Base-by-base conservation (phyloP, 2,329 filamentous ascomycete species). In the Trichoderma sp. region DNA sequence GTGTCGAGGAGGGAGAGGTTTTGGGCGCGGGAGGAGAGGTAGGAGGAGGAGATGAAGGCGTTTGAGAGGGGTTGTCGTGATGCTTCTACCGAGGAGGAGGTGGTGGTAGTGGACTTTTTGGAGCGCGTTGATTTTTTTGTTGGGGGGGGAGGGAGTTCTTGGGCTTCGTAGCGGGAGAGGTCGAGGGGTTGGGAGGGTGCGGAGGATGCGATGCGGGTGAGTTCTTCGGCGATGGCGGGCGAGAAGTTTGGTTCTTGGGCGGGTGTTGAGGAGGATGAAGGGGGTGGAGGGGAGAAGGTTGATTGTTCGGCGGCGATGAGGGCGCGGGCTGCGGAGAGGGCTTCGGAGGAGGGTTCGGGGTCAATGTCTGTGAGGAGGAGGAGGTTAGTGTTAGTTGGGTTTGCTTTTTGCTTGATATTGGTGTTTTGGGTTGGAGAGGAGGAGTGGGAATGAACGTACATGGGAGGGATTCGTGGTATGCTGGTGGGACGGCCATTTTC, bases 131-230 rank as follows among this genome's bases (percentile, higher is more conserved):
- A 20, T 50, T n/a, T 59, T 13, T 13, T 30, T 3, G 34, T 3
- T 3, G 36, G 61, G 13, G 47, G 58, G n/a, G 83, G 53, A 82
- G 79, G 34, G 86, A 86, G 39, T 23, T 93, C 88, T 67, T 90
- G 89, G 3, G 91, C 88, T 82, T 97, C 93, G 87, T 98, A 98
- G 76, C 95, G 93, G 57, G 88, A 84, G 20, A 94, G 85, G 80
- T 97, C 92, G 70, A 93, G 82, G 2, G 90, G 87, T n/a, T 78
- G 64, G 70, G 79, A 72, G 65, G 87, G 78, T 4, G 74, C 66
- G 1, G 75, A 69, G 32, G 76, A 73, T 58, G 88, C 84, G 72
- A 95, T 85, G 74, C 93, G 92, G 23, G 84, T 82, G 73, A 95
- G 86, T 78, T 97, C 94, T 75, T 87, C 80, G 75, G 87, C 78